A percentile compares a stretch with the other conserved stretches of the same genome.
Evolutionary conservation across 2,329 filamentous ascomycete species (phyloP).

Genomic region (Calonectria pseudoturangicola): DNA sequence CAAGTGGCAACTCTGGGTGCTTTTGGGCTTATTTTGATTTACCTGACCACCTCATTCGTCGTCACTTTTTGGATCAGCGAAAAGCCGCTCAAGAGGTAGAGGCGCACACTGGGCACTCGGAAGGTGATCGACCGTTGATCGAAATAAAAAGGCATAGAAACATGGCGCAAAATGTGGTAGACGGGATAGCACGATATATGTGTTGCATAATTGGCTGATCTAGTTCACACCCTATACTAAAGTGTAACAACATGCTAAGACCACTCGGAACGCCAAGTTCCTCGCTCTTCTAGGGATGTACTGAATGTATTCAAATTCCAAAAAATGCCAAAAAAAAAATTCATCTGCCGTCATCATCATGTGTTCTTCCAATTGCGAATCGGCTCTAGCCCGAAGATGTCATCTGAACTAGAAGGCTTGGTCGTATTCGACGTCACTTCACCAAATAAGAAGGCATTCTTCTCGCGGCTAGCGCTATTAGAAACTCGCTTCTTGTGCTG

Average conservation of each 20-base stretch:
- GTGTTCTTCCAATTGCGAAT: conserved; percentile 59
- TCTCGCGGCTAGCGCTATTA: conserved; percentile 69
- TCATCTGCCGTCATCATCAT: conserved; percentile 27
- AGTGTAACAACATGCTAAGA: background rate
- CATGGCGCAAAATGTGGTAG: no score
- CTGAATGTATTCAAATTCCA: conserved; percentile 7
- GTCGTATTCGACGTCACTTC: conserved; percentile 66
- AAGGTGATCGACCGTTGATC: background rate
- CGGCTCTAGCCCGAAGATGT: conserved; percentile 75
- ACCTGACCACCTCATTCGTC: conserved; percentile 63
- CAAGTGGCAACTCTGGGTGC: conserved; percentile 66
- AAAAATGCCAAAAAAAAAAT: background rate
- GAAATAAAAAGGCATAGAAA: background rate
- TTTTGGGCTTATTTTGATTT: conserved; percentile 61
- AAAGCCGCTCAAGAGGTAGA: conserved; percentile 67
- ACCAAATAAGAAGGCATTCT: conserved; percentile 77
- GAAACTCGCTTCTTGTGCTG: conserved; percentile 64
- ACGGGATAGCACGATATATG: background rate
- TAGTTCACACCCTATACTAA: background rate
- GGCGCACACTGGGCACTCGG: background rate
- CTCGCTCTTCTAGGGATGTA: conserved; percentile 1
- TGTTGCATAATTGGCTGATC: background rate
- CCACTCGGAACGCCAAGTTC: background rate
- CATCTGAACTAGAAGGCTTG: conserved; percentile 64
- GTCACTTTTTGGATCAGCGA: conserved; percentile 73